Conservation (phyloP, 139 green algal genomes). For the Chlamydomonas urium region DNA sequence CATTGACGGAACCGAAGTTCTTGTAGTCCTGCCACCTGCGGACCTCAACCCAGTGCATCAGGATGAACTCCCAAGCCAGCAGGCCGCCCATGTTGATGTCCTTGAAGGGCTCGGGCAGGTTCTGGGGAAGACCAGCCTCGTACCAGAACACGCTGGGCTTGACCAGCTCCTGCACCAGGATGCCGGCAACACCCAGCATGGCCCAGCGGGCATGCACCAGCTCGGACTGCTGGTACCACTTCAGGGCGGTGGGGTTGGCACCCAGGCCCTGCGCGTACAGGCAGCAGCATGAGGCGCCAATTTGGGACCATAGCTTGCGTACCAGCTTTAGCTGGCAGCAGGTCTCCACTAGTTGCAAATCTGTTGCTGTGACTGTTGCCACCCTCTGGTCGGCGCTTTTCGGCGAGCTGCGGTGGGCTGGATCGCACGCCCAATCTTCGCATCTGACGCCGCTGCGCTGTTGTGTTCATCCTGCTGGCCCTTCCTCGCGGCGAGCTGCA, state of each 20-base stretch:
- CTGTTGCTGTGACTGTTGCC: too few species aligned
- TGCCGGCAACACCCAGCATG: conserved; percentile 84
- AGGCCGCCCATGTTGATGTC: conserved; percentile 72
- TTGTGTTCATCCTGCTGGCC: too few species aligned
- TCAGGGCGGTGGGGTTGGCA: conserved; percentile 62
- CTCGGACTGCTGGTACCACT: conserved; percentile 81
- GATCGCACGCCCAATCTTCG: too few species aligned
- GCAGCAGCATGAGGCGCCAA: too few species aligned
- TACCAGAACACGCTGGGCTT: conserved; percentile 61
- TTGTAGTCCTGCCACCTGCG: conserved; percentile 79
- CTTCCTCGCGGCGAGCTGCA: too few species aligned
- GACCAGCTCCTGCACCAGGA: conserved; percentile 59
- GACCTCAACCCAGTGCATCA: conserved; percentile 80
- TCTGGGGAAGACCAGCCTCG: conserved; percentile 59
- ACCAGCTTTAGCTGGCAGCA: too few species aligned
- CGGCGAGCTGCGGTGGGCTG: too few species aligned
- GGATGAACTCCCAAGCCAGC: conserved; percentile 68
- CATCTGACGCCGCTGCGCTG: too few species aligned
- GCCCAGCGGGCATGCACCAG: conserved; percentile 82
- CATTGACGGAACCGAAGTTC: conserved; percentile 69
- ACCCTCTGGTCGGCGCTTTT: too few species aligned
- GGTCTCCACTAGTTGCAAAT: too few species aligned
- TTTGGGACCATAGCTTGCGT: too few species aligned
- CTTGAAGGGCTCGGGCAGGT: conserved; percentile 75
- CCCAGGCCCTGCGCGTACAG: conserved; percentile 49